These are phyloP conservation scores for Stachybotrys chlorohalonatus DNA, from an alignment of 2,329 filamentous ascomycete species.

Conservation along the genomic window DNA sequence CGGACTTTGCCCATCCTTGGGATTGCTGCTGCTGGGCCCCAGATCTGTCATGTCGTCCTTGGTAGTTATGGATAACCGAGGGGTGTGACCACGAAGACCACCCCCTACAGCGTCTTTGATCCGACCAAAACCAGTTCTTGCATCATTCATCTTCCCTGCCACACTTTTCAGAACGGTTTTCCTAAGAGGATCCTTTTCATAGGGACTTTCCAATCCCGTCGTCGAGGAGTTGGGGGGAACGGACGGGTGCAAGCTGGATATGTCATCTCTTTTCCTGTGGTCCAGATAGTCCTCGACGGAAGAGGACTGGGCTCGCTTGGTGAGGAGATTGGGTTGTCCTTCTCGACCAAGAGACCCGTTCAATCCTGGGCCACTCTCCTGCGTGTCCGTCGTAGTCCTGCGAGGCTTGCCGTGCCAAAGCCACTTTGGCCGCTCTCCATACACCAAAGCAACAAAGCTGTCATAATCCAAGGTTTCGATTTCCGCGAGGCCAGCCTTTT, in stretches of 20 bases:
- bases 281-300: slow-evolving; percentile 44
- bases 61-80: slow-evolving; percentile 35
- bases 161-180: slow-evolving; percentile 70
- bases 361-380: slow-evolving; percentile 38
- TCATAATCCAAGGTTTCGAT: slow-evolving; percentile 89
- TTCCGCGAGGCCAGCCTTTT: slow-evolving; percentile 84
- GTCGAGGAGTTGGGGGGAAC: slow-evolving; percentile 34
- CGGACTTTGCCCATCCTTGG: slow-evolving; percentile 11
- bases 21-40: slow-evolving; percentile 3
- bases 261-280: slow-evolving; percentile 35
- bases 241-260: slow-evolving; percentile 31
- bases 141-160: slow-evolving; percentile 69
- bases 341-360: slow-evolving; percentile 46
- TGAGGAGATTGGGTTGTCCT: slow-evolving; percentile 26
- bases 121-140: slow-evolving; percentile 70
- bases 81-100: slow-evolving; percentile 41
- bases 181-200: slow-evolving; percentile 49
- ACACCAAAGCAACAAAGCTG: slow-evolving; percentile 66
- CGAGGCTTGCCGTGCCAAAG: slow-evolving; percentile 87
- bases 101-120: slow-evolving; percentile 78
- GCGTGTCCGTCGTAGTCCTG: slow-evolving; percentile 45
- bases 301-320: slow-evolving; percentile 40
- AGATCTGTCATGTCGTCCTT: slow-evolving; percentile 43
- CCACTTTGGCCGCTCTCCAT: slow-evolving; percentile 83
- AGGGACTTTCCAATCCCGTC: slow-evolving; percentile 36